These are phyloP conservation scores for Fragaria ananassa DNA, from an alignment of 306 rosid genomes.

Conservation along the genomic window DNA sequence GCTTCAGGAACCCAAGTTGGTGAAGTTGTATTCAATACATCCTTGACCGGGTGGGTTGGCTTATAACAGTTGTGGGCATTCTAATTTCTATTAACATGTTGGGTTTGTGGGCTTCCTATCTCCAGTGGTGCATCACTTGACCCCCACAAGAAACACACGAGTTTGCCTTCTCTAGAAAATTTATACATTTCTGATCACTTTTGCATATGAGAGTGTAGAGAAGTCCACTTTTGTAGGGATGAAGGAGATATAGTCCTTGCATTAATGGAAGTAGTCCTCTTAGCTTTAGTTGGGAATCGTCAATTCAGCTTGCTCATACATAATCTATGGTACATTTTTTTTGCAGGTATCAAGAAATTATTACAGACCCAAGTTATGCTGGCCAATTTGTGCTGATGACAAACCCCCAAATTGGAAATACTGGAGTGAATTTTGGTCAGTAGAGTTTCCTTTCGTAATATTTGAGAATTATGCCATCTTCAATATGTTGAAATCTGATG, in stretches of 20 bases:
- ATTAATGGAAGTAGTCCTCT: neutral
- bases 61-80: neutral
- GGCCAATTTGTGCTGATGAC: slow-evolving; percentile 96
- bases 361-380: slow-evolving; percentile 95
- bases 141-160: neutral
- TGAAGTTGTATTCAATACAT: slow-evolving; percentile 93
- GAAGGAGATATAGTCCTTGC: neutral
- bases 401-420: slow-evolving; percentile 91
- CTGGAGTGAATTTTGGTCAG: slow-evolving; percentile 85
- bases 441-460: slow-evolving; percentile 9
- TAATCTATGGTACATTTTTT: slow-evolving; percentile 9
- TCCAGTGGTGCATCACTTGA: neutral
- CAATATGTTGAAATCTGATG: slow-evolving; percentile 10
- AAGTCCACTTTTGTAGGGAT: neutral
- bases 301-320: neutral
- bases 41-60: slow-evolving; percentile 75
- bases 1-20: slow-evolving; percentile 97
- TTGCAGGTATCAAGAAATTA: slow-evolving; percentile 88
- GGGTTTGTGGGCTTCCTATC: neutral
- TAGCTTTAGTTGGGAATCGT: neutral
- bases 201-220: neutral
- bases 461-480: slow-evolving; percentile 8
- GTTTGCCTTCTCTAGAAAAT: neutral
- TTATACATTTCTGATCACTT: neutral
- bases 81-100: neutral